Conservation (phyloP, 768 basidiomycete genomes). For the Pleurotus citrinopileatus region DNA sequence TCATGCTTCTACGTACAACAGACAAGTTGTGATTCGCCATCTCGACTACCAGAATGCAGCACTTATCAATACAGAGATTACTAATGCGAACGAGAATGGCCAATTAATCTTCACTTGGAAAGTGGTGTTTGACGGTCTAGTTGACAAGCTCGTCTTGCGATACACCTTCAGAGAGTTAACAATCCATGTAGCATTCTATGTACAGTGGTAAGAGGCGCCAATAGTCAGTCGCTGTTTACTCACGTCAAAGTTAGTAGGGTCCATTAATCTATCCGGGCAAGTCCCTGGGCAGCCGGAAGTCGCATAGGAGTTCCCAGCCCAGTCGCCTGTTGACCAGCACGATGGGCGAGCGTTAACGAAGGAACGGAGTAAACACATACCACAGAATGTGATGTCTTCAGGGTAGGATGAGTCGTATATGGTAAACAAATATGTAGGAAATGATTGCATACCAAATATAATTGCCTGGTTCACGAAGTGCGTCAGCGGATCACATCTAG, state of each 20-base stretch:
- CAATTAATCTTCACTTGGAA: background rate
- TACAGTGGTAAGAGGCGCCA: too few relatives aligned
- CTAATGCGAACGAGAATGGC: background rate
- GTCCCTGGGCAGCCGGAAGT: constrained; percentile 75
- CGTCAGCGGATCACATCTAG: constrained; percentile 51
- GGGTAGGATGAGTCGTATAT: background rate
- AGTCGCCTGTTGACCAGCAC: constrained; percentile 51
- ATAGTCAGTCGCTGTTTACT: too few relatives aligned
- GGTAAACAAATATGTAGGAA: constrained; percentile 21
- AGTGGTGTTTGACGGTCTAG: background rate
- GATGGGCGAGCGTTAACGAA: constrained; percentile 9
- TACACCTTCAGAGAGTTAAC: constrained; percentile 81
- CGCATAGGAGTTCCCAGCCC: constrained; percentile 81
- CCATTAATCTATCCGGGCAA: constrained; percentile 57
- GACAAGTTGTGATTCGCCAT: too few relatives aligned
- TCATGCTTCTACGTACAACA: too few relatives aligned
- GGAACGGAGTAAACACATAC: constrained; percentile 32
- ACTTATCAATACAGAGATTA: background rate
- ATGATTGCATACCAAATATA: constrained; percentile 57
- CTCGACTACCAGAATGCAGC: background rate
- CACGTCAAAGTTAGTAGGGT: constrained; percentile 73
- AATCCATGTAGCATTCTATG: constrained; percentile 76
- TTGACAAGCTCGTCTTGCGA: constrained; percentile 48
- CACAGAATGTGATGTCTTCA: constrained; percentile 81
- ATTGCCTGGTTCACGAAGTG: constrained; percentile 72